These are phyloP conservation scores for Cytospora leucostoma DNA, from an alignment of 2,329 filamentous ascomycete species.

Conservation along the genomic window DNA sequence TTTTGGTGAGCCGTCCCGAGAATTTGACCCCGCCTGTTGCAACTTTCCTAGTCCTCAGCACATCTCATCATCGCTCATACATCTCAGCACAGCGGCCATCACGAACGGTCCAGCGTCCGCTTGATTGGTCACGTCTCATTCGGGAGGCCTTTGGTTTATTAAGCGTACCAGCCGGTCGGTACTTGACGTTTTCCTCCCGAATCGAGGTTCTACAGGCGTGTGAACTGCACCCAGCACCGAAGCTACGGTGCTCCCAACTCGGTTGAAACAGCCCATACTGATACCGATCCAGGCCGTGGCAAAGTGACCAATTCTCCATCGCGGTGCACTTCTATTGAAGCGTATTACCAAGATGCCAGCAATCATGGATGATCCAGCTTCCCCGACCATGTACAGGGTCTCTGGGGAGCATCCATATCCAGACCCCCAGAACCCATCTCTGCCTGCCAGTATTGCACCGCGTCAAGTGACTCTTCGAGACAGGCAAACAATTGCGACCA, in stretches of 20 bases:
- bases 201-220: neutral
- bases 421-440: conserved; percentile 58
- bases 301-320: neutral
- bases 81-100: conserved; percentile 43
- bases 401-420: conserved; percentile 69
- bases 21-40: conserved; percentile 30
- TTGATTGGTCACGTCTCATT: conserved; percentile 14
- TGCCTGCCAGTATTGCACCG: conserved; percentile 69
- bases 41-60: conserved; percentile 35
- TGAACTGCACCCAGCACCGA: neutral
- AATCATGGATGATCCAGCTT: conserved; percentile 74
- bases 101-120: conserved; percentile 12
- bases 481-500: conserved; percentile 78
- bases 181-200: neutral
- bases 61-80: conserved; percentile 46
- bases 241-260: neutral
- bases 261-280: neutral
- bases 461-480: conserved; percentile 82
- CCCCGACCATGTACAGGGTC: conserved; percentile 69
- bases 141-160: neutral
- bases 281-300: conserved; percentile 6
- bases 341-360: conserved; percentile 63
- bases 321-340: neutral
- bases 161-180: neutral
- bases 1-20: conserved; percentile 26